These are phyloP conservation scores for Barbatosphaeria neglecta DNA, from an alignment of 495 filamentous ascomycete species.

Conservation along the genomic window DNA sequence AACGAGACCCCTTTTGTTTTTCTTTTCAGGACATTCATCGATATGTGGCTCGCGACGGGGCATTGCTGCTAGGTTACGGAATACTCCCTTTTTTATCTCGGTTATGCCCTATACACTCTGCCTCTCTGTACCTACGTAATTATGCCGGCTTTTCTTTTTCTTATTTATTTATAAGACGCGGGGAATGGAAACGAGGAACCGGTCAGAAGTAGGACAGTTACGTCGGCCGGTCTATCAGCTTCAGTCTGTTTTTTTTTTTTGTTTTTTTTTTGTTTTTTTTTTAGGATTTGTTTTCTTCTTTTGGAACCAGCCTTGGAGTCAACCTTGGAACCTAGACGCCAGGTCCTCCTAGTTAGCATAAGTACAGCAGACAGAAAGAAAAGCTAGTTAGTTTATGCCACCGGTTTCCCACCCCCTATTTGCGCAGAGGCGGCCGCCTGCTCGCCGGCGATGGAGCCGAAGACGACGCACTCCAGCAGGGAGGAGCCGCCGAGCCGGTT, in stretches of 20 bases:
- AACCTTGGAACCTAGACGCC: no score
- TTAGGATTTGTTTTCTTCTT: no score
- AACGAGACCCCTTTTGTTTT: not conserved
- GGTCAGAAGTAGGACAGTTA: no score
- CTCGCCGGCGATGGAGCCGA: constrained; percentile 43
- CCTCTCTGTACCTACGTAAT: no score
- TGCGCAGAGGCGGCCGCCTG: constrained; percentile 29
- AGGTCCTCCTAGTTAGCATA: no score
- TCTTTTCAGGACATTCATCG: not conserved
- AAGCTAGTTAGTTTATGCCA: not conserved
- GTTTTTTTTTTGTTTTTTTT: not conserved
- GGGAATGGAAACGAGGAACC: no score
- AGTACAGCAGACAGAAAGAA: not conserved
- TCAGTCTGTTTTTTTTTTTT: no score
- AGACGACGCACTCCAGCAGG: constrained; percentile 47
- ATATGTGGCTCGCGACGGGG: not conserved
- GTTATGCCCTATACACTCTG: not conserved
- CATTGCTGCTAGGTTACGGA: not conserved
- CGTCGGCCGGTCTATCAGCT: no score
- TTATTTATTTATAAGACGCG: no score
- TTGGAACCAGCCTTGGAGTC: no score
- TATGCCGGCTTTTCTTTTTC: no score
- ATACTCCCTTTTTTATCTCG: not conserved
- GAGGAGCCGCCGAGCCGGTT: constrained; percentile 42
- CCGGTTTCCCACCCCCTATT: no score